Evolutionary conservation across 1,284 basidiomycete genomes (phyloP).

Genomic region (Boletus sp.): DNA sequence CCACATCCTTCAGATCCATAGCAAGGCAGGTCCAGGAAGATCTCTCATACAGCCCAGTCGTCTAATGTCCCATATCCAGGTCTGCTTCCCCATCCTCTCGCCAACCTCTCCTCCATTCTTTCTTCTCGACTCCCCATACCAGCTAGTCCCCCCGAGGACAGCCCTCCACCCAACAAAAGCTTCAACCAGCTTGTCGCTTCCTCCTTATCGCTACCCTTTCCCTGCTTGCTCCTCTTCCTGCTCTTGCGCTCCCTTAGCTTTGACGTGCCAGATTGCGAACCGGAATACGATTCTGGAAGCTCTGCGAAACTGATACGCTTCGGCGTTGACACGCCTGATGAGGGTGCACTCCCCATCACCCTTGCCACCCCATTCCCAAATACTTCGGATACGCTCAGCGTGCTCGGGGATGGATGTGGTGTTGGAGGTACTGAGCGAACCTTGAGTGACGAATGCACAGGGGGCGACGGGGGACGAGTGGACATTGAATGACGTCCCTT

Average conservation of each 20-base stretch:
- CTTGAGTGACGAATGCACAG: slow-evolving; percentile 53
- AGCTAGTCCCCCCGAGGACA: slow-evolving; percentile 24
- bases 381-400: slow-evolving; percentile 31
- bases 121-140: slow-evolving; percentile 39
- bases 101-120: slow-evolving; percentile 46
- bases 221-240: slow-evolving; percentile 26
- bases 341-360: slow-evolving; percentile 24
- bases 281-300: slow-evolving; percentile 57
- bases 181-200: slow-evolving; percentile 46
- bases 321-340: slow-evolving; percentile 51
- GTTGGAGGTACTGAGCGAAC: slow-evolving; percentile 30
- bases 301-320: slow-evolving; percentile 73
- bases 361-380: slow-evolving; percentile 31
- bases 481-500: slow-evolving; percentile 60
- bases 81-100: slow-evolving; percentile 44
- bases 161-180: slow-evolving; percentile 41
- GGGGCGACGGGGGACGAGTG: slow-evolving; percentile 50
- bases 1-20: background rate
- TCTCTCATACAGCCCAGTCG: slow-evolving; percentile 51
- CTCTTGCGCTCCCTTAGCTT: slow-evolving; percentile 28
- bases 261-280: slow-evolving; percentile 23
- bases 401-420: slow-evolving; percentile 32
- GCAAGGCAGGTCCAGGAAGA: background rate
- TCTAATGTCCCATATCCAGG: slow-evolving; percentile 48
- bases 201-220: slow-evolving; percentile 24